Base-by-base conservation (phyloP, 1,139 yeast species). In the Sugiyamaella novakii region DNA sequence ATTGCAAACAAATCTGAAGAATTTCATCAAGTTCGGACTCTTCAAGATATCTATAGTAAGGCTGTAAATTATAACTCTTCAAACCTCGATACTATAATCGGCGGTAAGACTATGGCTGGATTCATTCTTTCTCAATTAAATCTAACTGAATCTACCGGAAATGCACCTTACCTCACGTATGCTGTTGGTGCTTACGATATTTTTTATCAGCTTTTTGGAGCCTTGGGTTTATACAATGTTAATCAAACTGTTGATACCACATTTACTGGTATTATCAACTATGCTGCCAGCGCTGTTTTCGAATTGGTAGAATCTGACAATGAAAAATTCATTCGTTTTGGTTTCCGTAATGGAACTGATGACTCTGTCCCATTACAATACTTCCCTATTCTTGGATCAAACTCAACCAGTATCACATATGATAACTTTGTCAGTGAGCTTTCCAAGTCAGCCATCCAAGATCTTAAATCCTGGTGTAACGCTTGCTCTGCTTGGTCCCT, bases 181-280 rank as follows among this genome's bases (percentile, higher is more conserved):
- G 62, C 68, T 52, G 71, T 75, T 18, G 77, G 77, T 34, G 69
- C 78, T 10, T 74, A 60, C 63, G 69, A 70, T 58, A 65, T 65
- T 42, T 71, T 74, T 69, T 69, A 62, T 60, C 74, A 69, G 57
- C 54, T 71, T 31, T 65, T 63, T 39, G 73, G 70, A 46, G 54
- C 70, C 18, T 43, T 70, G 46, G 68, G 67, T 27, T 55, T 74
- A 49, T 61, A 65, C 55, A 43, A 56, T 29, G 59, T 58, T 18
- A 63, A 67, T 43, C 65, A 59, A 27, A 60, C 68, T 50, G 46
- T 28, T 17, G 66, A 60, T 27, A 60, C 68, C 51, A 47, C 24
- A 14, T 74, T 73, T 60, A 68, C 72, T 18, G 76, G 76, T 17
- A 64, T 73, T 65, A 75, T 76, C 52, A 67, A 69, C 46, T 74